Percentiles rank a stretch among this genome's conserved stretches.
Evolutionary conservation across 768 basidiomycete genomes (phyloP).

Genomic region (Hypholoma sublateritium): DNA sequence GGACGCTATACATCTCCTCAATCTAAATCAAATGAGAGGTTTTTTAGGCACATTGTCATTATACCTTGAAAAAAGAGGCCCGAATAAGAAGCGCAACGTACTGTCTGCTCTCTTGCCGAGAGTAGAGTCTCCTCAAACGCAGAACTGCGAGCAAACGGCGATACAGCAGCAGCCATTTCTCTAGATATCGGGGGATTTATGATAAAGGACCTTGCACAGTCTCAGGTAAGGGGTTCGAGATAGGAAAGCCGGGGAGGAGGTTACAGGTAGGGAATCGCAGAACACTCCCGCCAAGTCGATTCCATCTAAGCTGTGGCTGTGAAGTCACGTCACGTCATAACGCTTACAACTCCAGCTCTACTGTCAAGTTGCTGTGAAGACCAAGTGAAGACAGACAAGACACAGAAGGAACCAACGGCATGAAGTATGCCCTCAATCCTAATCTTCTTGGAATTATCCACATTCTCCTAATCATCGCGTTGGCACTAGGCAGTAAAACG

Average conservation of each 20-base stretch:
- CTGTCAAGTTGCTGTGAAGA: no score
- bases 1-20: conserved; percentile 98
- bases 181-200: neutral
- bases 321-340: conserved; percentile 1
- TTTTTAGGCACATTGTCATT: conserved; percentile 13
- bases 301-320: neutral
- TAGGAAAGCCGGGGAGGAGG: neutral
- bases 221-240: neutral
- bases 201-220: neutral
- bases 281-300: neutral
- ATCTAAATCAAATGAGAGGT: conserved; percentile 46
- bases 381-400: no score
- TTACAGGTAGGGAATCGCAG: neutral
- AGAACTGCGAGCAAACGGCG: conserved; percentile 63
- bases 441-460: neutral
- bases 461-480: neutral
- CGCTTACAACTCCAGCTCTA: no score
- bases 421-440: neutral
- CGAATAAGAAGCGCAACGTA: conserved; percentile 27
- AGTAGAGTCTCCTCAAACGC: conserved; percentile 55
- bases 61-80: conserved; percentile 7
- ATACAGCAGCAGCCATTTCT: conserved; percentile 41
- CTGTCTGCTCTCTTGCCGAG: conserved; percentile 57
- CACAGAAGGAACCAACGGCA: no score
- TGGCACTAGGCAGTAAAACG: neutral